phyloP scores from a whole-genome alignment of 805 yeast species.

The Danielia reshetovae region DNA sequence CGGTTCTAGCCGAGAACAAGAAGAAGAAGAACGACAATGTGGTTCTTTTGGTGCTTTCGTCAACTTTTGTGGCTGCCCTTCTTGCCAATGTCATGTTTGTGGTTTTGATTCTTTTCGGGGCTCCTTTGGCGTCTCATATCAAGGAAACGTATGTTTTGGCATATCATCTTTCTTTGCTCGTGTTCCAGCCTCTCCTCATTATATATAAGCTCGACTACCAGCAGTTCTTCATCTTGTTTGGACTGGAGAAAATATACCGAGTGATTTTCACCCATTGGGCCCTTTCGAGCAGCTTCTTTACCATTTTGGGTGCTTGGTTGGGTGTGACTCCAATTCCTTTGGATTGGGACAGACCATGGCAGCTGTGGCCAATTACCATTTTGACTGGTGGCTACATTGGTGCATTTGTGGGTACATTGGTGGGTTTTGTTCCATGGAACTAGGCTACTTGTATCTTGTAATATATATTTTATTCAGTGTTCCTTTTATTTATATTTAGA shows the following conservation, averaged over 20 bases:
- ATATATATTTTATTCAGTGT: no score
- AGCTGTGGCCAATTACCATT: conserved; percentile 88
- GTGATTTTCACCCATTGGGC: conserved; percentile 24
- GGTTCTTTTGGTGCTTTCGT: conserved; percentile 7
- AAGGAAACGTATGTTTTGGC: conserved; percentile 59
- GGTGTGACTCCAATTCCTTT: conserved; percentile 93
- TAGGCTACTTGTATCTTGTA: neutral
- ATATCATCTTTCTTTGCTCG: conserved; percentile 55
- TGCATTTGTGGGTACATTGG: conserved; percentile 49
- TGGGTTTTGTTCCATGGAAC: conserved; percentile 1
- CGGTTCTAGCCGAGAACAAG: conserved; percentile 1
- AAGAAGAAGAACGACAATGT: conserved; percentile 6
- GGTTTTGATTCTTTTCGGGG: conserved; percentile 65
- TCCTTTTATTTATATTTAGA: no score
- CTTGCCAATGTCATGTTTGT: conserved; percentile 38
- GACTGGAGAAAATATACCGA: conserved; percentile 25
- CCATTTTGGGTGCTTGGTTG: conserved; percentile 73
- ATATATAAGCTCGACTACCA: conserved; percentile 49
- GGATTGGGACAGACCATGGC: conserved; percentile 99
- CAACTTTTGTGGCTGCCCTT: conserved; percentile 25
- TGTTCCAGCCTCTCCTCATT: conserved; percentile 62
- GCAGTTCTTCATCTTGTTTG: conserved; percentile 22
- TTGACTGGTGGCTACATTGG: conserved; percentile 76
- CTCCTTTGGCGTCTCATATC: conserved; percentile 59
- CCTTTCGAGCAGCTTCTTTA: conserved; percentile 24